These are phyloP conservation scores for Fusarium nygamai DNA, from an alignment of 2,329 filamentous ascomycete genomes.

Conservation along the genomic window DNA sequence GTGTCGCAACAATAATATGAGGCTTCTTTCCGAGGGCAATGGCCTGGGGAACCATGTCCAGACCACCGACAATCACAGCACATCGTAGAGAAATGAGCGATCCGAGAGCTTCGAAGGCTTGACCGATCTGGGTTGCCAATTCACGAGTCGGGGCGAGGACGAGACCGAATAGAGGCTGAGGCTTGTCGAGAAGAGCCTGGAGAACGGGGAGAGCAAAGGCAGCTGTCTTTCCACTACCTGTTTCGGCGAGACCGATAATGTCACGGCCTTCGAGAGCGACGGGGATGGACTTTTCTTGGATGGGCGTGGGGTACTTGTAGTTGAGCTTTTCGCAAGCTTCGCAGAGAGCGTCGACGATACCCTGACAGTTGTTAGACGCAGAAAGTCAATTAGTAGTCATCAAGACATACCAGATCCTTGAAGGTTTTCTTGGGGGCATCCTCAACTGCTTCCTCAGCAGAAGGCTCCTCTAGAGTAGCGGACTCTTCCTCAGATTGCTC, in stretches of 20 bases:
- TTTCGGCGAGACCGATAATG: conserved; percentile 93
- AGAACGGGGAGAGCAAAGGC: conserved; percentile 94
- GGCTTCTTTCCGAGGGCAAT: conserved; percentile 96
- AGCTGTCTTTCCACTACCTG: conserved; percentile 94
- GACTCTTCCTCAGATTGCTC: conserved; percentile 47
- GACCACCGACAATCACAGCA: conserved; percentile 87
- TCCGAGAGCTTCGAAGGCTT: conserved; percentile 88
- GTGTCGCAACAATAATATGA: conserved; percentile 92
- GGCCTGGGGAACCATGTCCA: conserved; percentile 93
- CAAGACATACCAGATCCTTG: conserved; percentile 64
- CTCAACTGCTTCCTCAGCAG: conserved; percentile 44
- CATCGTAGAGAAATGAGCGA: conserved; percentile 88
- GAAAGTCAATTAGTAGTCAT: background rate
- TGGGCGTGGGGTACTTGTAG: conserved; percentile 88
- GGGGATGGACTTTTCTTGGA: conserved; percentile 88
- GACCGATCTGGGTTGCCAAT: conserved; percentile 88
- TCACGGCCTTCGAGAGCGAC: conserved; percentile 82
- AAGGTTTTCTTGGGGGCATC: conserved; percentile 71
- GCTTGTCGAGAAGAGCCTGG: conserved; percentile 88
- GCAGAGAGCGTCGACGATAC: conserved; percentile 86
- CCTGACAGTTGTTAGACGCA: conserved; percentile 56
- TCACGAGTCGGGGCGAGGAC: conserved; percentile 94
- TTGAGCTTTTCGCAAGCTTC: conserved; percentile 86
- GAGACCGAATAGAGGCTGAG: conserved; percentile 86
- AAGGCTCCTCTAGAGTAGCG: conserved; percentile 47